phyloP scores from a whole-genome alignment of 331 rosid genomes.

The Arachis monticola region DNA sequence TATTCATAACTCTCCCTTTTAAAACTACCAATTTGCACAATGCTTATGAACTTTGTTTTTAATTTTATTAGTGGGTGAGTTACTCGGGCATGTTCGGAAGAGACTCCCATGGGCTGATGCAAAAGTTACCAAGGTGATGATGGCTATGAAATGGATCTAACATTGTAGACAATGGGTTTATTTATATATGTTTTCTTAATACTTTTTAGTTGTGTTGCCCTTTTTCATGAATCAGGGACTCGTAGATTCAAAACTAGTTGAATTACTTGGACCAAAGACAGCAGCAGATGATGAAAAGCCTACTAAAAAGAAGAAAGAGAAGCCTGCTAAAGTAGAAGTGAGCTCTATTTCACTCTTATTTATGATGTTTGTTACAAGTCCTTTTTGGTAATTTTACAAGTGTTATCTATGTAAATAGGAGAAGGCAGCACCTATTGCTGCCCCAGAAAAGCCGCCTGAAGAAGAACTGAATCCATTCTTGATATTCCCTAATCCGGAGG shows the following conservation, averaged over 20 bases:
- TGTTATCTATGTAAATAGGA: conserved; percentile 49
- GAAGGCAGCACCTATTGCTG: conserved; percentile 53
- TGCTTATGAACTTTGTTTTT: conserved; percentile 8
- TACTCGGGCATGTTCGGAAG: conserved; percentile 83
- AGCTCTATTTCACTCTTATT: conserved; percentile 24
- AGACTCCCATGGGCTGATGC: conserved; percentile 97
- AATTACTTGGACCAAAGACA: conserved; percentile 88
- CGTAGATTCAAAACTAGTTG: conserved; percentile 70
- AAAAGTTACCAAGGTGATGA: conserved; percentile 82
- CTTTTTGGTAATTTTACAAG: conserved; percentile 18
- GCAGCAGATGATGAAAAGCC: conserved; percentile 91
- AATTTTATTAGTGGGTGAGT: conserved; percentile 77
- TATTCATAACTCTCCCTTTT: conserved; percentile 12
- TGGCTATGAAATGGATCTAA: conserved; percentile 18
- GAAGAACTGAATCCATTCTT: conserved; percentile 84
- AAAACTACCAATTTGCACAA: conserved; percentile 16
- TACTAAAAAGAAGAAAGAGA: conserved; percentile 85
- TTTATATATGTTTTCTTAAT: conserved; percentile 11
- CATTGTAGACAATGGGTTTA: conserved; percentile 13
- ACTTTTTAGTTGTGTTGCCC: conserved; percentile 13
- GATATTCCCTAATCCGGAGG: conserved; percentile 84
- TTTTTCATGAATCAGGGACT: conserved; percentile 58
- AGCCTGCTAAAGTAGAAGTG: conserved; percentile 87
- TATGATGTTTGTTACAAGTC: conserved; percentile 23
- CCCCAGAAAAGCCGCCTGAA: conserved; percentile 74